A percentile compares a stretch with the other conserved stretches of the same genome.
Evolutionary conservation across 257 asterid genomes (phyloP).

Genomic region (Ehretia macrophylla): DNA sequence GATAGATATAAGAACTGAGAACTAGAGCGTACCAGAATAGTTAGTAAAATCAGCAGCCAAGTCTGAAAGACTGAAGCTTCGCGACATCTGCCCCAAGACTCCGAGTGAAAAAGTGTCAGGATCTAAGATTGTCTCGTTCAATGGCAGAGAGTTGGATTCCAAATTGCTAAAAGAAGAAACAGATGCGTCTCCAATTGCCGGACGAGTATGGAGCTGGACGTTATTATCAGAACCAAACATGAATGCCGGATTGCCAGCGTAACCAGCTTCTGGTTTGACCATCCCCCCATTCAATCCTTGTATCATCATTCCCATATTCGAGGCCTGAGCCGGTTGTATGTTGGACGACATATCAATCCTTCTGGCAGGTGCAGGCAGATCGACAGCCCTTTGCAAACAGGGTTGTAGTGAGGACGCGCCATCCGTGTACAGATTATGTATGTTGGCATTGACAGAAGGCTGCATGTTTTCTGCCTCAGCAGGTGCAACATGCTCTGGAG

Average conservation of each 20-base stretch:
- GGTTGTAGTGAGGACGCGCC: constrained; percentile 48
- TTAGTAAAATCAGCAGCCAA: constrained; percentile 79
- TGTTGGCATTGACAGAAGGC: constrained; percentile 22
- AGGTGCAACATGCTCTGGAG: constrained; percentile 41
- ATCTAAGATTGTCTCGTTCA: constrained; percentile 50
- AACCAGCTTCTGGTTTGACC: constrained; percentile 52
- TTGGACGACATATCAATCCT: constrained; percentile 39
- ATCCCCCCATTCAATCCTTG: constrained; percentile 56
- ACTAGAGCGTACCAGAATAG: constrained; percentile 49
- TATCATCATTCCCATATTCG: constrained; percentile 45
- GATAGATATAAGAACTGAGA: background rate
- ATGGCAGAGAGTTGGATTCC: constrained; percentile 47
- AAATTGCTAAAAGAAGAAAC: constrained; percentile 55
- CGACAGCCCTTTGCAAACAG: background rate
- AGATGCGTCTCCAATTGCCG: constrained; percentile 48
- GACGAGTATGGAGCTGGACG: constrained; percentile 51
- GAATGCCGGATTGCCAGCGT: constrained; percentile 39
- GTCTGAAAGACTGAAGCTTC: constrained; percentile 84
- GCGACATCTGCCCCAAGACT: constrained; percentile 80
- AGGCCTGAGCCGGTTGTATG: constrained; percentile 45
- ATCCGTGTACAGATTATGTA: constrained; percentile 43
- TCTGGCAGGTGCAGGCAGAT: constrained; percentile 20
- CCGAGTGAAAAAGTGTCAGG: constrained; percentile 51
- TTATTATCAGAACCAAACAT: constrained; percentile 51
- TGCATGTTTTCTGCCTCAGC: constrained; percentile 51